Evolutionary conservation across 2,329 filamentous ascomycete genomes (phyloP).

Genomic region (Pestalotiopsis sp.): DNA sequence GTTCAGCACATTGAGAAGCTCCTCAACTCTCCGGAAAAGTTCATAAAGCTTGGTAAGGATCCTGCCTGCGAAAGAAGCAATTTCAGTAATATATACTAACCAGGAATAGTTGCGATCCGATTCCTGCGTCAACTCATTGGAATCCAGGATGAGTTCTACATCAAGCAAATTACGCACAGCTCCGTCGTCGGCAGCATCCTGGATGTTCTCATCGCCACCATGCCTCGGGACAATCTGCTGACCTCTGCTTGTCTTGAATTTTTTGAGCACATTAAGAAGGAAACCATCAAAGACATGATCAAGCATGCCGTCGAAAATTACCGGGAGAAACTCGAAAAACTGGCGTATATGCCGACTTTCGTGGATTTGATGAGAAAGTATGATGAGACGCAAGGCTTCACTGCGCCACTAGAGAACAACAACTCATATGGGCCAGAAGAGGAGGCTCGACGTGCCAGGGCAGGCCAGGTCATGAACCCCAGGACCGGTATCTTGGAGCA

Average conservation of each 20-base stretch:
- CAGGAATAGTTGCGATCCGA: conserved; percentile 74
- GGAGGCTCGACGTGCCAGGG: conserved; percentile 46
- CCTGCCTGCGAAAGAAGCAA: neutral
- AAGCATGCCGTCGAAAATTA: conserved; percentile 84
- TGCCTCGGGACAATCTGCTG: conserved; percentile 90
- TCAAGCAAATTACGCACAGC: conserved; percentile 80
- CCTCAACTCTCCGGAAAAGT: conserved; percentile 83
- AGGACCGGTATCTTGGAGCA: conserved; percentile 73
- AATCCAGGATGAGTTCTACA: conserved; percentile 89
- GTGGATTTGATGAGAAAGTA: conserved; percentile 74
- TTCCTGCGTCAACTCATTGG: conserved; percentile 88
- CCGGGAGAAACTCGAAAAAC: conserved; percentile 72
- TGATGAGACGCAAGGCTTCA: conserved; percentile 75
- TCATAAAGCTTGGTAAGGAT: conserved; percentile 77
- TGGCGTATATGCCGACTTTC: conserved; percentile 88
- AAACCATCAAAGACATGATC: conserved; percentile 79
- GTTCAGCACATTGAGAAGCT: conserved; percentile 81
- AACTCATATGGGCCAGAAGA: conserved; percentile 75
- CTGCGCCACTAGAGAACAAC: conserved; percentile 64
- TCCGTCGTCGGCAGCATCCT: conserved; percentile 83
- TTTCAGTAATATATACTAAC: neutral
- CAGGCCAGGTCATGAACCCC: conserved; percentile 37
- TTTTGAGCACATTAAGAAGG: conserved; percentile 86
- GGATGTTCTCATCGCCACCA: conserved; percentile 79
- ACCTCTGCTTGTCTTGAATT: conserved; percentile 94